Base-by-base conservation (phyloP, 257 asterid species). In the Scutellaria galericulata region DNA sequence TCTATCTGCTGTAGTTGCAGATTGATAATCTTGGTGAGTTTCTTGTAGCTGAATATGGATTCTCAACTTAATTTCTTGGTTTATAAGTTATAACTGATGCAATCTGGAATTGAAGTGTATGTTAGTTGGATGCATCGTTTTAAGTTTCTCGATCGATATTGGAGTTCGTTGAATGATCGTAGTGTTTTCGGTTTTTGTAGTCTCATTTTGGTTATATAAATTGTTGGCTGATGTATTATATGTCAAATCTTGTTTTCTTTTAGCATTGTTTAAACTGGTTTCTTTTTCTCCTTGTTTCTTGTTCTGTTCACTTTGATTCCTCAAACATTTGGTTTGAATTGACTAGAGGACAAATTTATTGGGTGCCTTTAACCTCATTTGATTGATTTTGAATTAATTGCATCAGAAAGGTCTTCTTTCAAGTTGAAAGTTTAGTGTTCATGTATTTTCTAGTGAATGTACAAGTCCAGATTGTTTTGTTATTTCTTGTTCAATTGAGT, bases 21-120 rank as follows among this genome's bases (percentile, higher is more conserved):
- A 65, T 55, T 78, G 6, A 6, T 18, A 3, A 48, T 41, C 37
- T 55, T 58, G 80, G 81, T 62, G 66, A 61, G 78, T 74, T 53
- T 70, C 48, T 53, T 70, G 1, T 64, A 20, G 59, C 39, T 64
- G 47, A 58, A 11, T 68, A 27, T 68, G 42, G 41, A 44, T 45
- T 53, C 45, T 52, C 54, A 1, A 11, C 22, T 78, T 27, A 31
- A 22, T 64, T 74, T 69, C 47, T 59, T 47, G 47, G 3, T 39
- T 60, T 45, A 52, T 31, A 52, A 3, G 24, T 60, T 45, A 52
- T 31, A 52, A 3, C 45, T n/a, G 31, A 7, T 10, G 9, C 63
- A 55, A 55, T 73, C 78, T 68, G 66, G 66, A 52, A 59, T 31
- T 4, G 18, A 65, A 72, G 24, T 40, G 50, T 51, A n/a, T 45